Percentiles rank a stretch among this genome's conserved stretches.
phyloP scores from a whole-genome alignment of 305 asterid species.

The Fraxinus floribunda region DNA sequence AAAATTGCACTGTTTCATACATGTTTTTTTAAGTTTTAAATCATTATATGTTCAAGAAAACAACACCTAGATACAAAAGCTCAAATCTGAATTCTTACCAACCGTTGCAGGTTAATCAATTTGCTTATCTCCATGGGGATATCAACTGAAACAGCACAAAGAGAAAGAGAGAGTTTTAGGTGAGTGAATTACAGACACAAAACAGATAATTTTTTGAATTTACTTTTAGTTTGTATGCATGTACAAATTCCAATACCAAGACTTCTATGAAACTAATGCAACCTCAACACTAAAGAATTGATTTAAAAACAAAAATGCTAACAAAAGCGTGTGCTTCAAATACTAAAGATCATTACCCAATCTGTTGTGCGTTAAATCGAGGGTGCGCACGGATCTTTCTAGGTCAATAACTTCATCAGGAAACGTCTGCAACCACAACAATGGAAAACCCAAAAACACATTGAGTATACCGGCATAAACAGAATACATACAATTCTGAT shows the following conservation, averaged over 20 bases:
- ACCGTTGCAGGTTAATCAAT: slow-evolving; percentile 81
- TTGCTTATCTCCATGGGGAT: slow-evolving; percentile 77
- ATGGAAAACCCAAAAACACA: not conserved
- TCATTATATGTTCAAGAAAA: not conserved
- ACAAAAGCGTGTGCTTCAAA: slow-evolving; percentile 13
- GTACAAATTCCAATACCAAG: no score
- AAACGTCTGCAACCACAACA: slow-evolving; percentile 55
- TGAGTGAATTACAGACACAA: no score
- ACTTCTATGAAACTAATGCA: no score
- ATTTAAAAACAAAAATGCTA: not conserved
- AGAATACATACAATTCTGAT: not conserved
- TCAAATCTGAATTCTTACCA: slow-evolving; percentile 54
- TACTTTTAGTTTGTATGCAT: no score
- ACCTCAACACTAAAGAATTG: no score
- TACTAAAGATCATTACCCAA: slow-evolving; percentile 48
- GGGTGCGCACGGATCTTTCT: slow-evolving; percentile 82
- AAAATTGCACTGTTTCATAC: not conserved
- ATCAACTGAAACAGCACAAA: slow-evolving; percentile 55
- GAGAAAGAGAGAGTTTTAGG: not conserved
- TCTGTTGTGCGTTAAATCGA: slow-evolving; percentile 82
- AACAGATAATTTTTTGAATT: no score
- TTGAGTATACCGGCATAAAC: slow-evolving; percentile 5
- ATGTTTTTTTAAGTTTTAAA: not conserved
- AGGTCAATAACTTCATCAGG: slow-evolving; percentile 86
- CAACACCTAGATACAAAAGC: not conserved